Base-by-base conservation (phyloP, 306 rosid species). In the Luffa aegyptiaca region DNA sequence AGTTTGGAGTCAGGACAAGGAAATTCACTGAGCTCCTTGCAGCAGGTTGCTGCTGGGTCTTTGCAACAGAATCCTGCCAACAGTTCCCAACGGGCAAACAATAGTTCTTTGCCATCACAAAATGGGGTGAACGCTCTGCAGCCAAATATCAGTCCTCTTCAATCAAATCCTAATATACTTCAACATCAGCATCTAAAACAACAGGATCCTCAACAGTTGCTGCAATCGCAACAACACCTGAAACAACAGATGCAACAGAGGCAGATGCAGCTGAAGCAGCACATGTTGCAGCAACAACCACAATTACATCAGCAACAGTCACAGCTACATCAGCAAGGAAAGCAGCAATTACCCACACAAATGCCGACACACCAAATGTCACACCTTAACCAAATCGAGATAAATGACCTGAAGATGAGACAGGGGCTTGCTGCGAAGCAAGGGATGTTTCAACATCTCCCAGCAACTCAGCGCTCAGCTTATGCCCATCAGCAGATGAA, bases 401-500 rank as follows among this genome's bases (percentile, higher is more conserved):
- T 78, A 12, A 90, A 82, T 86, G 98, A 94, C 52, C 8, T 90
- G 84, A 92, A 94, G 82, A 78, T 84, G 76, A 88, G 92, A 76
- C 96, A 76, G 49, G 92, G 88, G 77, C 49, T 90, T 83, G 90
- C 84, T 85, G 88, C 81, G 56, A 92, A 91, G 88, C 81, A 90
- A 31, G 97, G 92, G 79, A 83, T 81, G 78, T 93, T 87, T 88
- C 97, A 88, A 82, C 97, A 90, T 80, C 85, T 72, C 78, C 62
- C 92, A 33, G 81, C 86, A 20, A 88, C 91, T 78, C 98, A 91
- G 84, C 97, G 93, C 55, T 70, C 96, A 31, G 62, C 87, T 41
- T 95, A 86, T 88, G 59, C 98, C 61, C 97, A 90, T 85, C 96
- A 81, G 44, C 97, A 82, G 83, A 68, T 88, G 83, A 95, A 95